Base-by-base conservation (phyloP, 1,139 yeast genomes). In the Sugiyamaella castrensis region DNA sequence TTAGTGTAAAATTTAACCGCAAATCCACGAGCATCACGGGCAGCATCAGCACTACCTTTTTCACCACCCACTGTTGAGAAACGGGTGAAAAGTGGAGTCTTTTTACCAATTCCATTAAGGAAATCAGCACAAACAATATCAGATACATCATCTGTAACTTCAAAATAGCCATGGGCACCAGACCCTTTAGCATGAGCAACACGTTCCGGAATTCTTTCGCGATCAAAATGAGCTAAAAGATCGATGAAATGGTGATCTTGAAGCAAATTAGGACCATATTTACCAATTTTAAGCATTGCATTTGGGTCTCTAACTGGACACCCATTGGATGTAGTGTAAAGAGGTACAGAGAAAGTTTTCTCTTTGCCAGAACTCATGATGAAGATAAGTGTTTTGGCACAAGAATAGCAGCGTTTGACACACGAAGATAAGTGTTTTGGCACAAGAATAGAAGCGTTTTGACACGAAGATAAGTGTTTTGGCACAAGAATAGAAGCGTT, bases 21-120 rank as follows among this genome's bases (percentile, higher is more conserved):
- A 68, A 85, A 85, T 28, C 95, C 95, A 70, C 95, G 79, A 56
- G 94, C 94, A 67, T 86, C 95, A 71, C 95, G 81, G 39, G 86
- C 89, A 37, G 91, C 74, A 67, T 87, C 95, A 31, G 95, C 81
- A 43, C 88, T 79, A 50, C 92, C 95, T 48, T 71, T 69, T 70
- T 87, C 95, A 57, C 95, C 94, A 59, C 92, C 95, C 47, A 86
- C 95, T 41, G 94, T 85, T 59, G 92, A 84, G 72, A 86, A 86
- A 65, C 95, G 77, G 46, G 87, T 79, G 60, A 85, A 76, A 56
- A 79, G 73, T 60, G 76, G 77, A 59, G 91, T 83, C 71, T 82
- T 83, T 71, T 83, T 83, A 61, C 95, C 95, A 46, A 81, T 74
- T 41, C 79, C 73, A 66, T 80, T 80, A 58, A 85, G 76, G 66